Base-by-base conservation (phyloP, 176 grass and related monocot species). In the Zoysia pacifica region DNA sequence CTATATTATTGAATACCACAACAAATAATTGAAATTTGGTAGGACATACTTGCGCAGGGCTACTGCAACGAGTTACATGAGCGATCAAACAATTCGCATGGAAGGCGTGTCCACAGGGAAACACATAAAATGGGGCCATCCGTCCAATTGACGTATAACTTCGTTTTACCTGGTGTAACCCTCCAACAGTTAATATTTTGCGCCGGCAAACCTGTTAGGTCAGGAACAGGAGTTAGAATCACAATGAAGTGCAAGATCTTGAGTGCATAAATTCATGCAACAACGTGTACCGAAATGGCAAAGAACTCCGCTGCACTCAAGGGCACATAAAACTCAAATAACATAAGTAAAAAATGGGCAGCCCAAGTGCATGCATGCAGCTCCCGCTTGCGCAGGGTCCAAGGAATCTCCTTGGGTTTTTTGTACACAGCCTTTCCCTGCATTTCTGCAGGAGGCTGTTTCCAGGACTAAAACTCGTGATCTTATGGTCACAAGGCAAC, bases 61-160 rank as follows among this genome's bases (percentile, higher is more conserved):
- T 93, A 18, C 86, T 87, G 88, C 92, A 94, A 56, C 67, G 83
- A 56, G 92, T 95, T 54, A 99, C 90, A 89, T 91, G 96, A 15
- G 63, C 90, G 54, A 99, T 99, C 81, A 99, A 85, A 89, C 96
- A 99, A 74, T 88, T 87, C 1, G 96, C 90, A 75, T 99, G 96
- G 63, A 99, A 95, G 65, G 92, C 69, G 38, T 99, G 96, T 11
- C 92, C 89, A 86, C 96, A 99, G 19, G 96, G 96, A 74, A 99
- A 99, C 72, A 99, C 88, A 86, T 94, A 99, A 70, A 99, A 90
- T n/a, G 96, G 96, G 9, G 90, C 82, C 82, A 99, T 89, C 83
- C 86, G 75, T 46, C 91, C 94, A 84, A 78, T 74, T 82, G 91
- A 88, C 6, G 88, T 80, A 79, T 94, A 97, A 55, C 90, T 90